Evolutionary conservation across 805 yeast species (phyloP).

Genomic region (Groenewaldozyma salmanticensis): DNA sequence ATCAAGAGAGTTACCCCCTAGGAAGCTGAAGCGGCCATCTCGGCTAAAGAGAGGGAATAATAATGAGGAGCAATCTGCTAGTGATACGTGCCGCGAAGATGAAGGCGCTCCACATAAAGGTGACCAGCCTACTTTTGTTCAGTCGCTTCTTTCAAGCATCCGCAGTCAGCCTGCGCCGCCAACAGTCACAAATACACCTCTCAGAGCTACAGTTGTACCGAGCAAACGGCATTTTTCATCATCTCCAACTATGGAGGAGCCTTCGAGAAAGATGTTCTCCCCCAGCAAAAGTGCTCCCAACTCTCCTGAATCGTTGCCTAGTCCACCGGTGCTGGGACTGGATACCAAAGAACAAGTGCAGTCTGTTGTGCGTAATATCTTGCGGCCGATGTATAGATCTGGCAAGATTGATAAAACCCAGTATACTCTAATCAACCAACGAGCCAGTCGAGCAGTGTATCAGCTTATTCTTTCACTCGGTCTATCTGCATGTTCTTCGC

Average conservation of each 20-base stretch:
- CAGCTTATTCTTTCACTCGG: no score
- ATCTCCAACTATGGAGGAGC: no score
- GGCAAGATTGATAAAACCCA: constrained; percentile 28
- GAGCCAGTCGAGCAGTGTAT: constrained; percentile 53
- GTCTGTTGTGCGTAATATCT: constrained; percentile 40
- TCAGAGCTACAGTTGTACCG: no score
- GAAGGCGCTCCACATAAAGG: no score
- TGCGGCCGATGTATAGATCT: constrained; percentile 40
- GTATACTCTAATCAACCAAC: constrained; percentile 54
- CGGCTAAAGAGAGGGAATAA: constrained; percentile 8
- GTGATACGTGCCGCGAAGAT: no score
- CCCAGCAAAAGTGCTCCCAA: neutral
- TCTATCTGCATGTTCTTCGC: no score
- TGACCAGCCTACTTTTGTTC: no score
- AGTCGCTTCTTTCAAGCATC: no score
- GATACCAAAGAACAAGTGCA: constrained; percentile 51
- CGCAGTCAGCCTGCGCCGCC: no score
- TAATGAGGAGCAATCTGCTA: neutral
- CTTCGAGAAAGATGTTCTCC: no score
- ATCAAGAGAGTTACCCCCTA: constrained; percentile 2
- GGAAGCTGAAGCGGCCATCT: constrained; percentile 21
- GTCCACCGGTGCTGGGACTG: constrained; percentile 16
- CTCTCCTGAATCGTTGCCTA: constrained; percentile 12
- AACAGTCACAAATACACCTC: no score
- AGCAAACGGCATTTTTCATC: no score